Evolutionary conservation across 2,329 filamentous ascomycete species (phyloP).

Genomic region (Exophiala aquamarina): DNA sequence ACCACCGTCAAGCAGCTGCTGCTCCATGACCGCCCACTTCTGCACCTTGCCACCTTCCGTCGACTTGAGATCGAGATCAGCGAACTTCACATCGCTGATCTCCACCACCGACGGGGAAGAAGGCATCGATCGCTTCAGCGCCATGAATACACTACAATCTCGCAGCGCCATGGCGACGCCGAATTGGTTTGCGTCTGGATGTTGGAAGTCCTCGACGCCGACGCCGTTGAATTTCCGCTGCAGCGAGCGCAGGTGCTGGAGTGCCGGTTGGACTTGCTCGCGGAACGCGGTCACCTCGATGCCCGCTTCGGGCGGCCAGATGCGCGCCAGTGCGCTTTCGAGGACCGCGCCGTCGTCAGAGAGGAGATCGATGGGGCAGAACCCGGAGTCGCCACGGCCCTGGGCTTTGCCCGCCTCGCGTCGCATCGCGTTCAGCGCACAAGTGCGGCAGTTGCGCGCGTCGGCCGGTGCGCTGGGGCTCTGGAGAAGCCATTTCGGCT

Average conservation of each 20-base stretch:
- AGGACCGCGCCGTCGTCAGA: slow-evolving; percentile 34
- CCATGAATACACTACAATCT: slow-evolving; percentile 70
- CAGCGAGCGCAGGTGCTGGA: slow-evolving; percentile 30
- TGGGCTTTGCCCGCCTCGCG: slow-evolving; percentile 31
- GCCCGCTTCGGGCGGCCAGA: slow-evolving; percentile 29
- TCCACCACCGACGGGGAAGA: too few species aligned
- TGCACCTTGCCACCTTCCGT: slow-evolving; percentile 60
- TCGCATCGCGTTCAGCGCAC: slow-evolving; percentile 59
- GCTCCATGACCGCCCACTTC: slow-evolving; percentile 68
- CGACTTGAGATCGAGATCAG: slow-evolving; percentile 77
- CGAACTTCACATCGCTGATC: slow-evolving; percentile 54
- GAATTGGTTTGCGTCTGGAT: slow-evolving; percentile 45
- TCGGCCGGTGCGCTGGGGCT: slow-evolving; percentile 67
- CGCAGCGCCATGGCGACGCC: slow-evolving; percentile 75
- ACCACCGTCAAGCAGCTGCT: slow-evolving; percentile 62
- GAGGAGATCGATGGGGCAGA: slow-evolving; percentile 67
- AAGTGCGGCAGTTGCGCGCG: slow-evolving; percentile 71
- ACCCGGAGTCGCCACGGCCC: slow-evolving; percentile 37
- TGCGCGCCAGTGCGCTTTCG: slow-evolving; percentile 40
- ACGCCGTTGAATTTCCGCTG: slow-evolving; percentile 27
- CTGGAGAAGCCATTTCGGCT: slow-evolving; percentile 80
- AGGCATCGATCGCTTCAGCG: slow-evolving; percentile 38
- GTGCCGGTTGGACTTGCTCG: slow-evolving; percentile 37
- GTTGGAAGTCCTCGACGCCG: slow-evolving; percentile 29
- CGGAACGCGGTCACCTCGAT: slow-evolving; percentile 33